A percentile compares a stretch with the other conserved stretches of the same genome.
phyloP scores from a whole-genome alignment of 371 early-diverging fungal species.

The Phascolomyces articulosus region DNA sequence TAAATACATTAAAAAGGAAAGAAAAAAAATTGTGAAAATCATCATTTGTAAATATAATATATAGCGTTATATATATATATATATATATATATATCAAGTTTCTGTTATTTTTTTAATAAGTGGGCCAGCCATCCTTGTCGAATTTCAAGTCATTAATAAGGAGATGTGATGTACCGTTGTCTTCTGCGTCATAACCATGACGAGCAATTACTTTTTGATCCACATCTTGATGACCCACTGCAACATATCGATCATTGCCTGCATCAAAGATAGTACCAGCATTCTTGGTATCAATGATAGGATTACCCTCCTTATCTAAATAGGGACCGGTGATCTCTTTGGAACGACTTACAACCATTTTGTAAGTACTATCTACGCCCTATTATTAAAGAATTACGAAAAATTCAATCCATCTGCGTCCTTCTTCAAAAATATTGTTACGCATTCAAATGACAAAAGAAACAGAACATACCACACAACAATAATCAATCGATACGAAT shows the following conservation, averaged over 20 bases:
- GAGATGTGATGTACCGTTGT: slow-evolving; percentile 9
- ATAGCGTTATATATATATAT: background rate
- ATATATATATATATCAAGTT: background rate
- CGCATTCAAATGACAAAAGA: no score
- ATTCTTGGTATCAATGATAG: slow-evolving; percentile 2
- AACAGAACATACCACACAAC: slow-evolving; percentile 6
- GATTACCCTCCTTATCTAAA: slow-evolving; percentile 10
- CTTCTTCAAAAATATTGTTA: no score
- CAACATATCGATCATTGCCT: slow-evolving; percentile 12
- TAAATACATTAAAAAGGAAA: background rate
- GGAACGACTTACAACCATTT: slow-evolving; percentile 9
- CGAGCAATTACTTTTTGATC: slow-evolving; percentile 14
- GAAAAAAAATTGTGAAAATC: no score
- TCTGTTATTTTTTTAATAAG: slow-evolving; percentile 5
- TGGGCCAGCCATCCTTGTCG: slow-evolving; percentile 17
- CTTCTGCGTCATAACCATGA: slow-evolving; percentile 19
- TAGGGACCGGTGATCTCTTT: slow-evolving; percentile 18
- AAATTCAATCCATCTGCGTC: no score
- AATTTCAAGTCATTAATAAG: slow-evolving; percentile 17
- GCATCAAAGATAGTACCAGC: slow-evolving; percentile 13
- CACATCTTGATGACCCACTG: slow-evolving; percentile 14
- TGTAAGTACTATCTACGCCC: slow-evolving; percentile 19
- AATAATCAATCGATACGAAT: slow-evolving; percentile 14
- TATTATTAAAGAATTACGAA: no score
- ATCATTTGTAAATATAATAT: background rate